phyloP scores from a whole-genome alignment of 441 rosid species.

The Croton laevigatus region DNA sequence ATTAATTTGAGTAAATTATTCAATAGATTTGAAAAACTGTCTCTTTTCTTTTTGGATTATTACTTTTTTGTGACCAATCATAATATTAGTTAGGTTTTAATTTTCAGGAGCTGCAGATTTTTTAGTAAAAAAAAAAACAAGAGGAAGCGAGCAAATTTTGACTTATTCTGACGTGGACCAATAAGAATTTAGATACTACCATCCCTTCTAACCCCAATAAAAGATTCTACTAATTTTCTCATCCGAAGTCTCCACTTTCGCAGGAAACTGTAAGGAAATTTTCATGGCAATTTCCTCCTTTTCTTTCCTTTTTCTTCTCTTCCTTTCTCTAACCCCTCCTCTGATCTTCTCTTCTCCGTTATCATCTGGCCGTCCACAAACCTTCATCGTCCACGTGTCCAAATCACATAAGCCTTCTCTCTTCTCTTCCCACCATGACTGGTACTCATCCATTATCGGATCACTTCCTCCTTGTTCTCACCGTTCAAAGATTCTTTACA shows the following conservation, averaged over 20 bases:
- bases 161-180: too few relatives aligned
- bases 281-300: constrained; percentile 42
- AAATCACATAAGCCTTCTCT: constrained; percentile 56
- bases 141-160: too few relatives aligned
- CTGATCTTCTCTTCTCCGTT: constrained; percentile 22
- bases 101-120: too few relatives aligned
- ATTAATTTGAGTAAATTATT: too few relatives aligned
- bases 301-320: constrained; percentile 24
- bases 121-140: too few relatives aligned
- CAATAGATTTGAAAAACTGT: too few relatives aligned
- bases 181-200: too few relatives aligned
- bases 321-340: constrained; percentile 9
- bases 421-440: constrained; percentile 46
- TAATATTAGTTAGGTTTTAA: too few relatives aligned
- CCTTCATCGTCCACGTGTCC: constrained; percentile 66
- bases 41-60: too few relatives aligned
- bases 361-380: constrained; percentile 30
- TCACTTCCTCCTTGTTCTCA: constrained; percentile 50
- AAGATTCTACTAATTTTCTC: not conserved
- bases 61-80: too few relatives aligned
- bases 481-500: constrained; percentile 50
- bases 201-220: not conserved
- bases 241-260: constrained; percentile 20
- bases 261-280: constrained; percentile 14
- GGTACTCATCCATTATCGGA: constrained; percentile 58